Conservation (phyloP, 352 stramenopile species). For the Globisporangium yorkense region DNA sequence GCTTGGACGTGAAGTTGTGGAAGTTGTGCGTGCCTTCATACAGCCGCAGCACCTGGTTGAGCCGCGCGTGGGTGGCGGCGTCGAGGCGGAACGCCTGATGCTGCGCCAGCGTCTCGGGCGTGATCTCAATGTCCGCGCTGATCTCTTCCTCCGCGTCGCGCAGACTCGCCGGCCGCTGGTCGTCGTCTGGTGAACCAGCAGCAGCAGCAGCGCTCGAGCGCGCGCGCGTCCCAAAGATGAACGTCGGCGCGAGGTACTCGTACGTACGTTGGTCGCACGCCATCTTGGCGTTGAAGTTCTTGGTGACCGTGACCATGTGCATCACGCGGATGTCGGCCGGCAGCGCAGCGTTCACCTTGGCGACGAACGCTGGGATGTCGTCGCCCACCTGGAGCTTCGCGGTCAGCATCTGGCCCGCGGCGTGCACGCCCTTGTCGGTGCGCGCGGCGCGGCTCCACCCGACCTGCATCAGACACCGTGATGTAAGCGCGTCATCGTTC, state of each 20-base stretch:
- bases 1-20: conserved; percentile 96
- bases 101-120: conserved; percentile 46
- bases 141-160: conserved; percentile 36
- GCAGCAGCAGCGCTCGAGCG: background rate
- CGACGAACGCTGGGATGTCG: conserved; percentile 57
- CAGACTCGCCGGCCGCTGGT: conserved; percentile 26
- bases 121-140: conserved; percentile 41
- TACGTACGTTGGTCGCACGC: conserved; percentile 87
- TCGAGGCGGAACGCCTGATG: conserved; percentile 75
- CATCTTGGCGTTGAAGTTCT: conserved; percentile 90
- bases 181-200: background rate
- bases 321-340: conserved; percentile 80
- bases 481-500: too few species aligned
- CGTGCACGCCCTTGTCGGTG: conserved; percentile 91
- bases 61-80: conserved; percentile 33
- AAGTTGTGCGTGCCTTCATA: conserved; percentile 92
- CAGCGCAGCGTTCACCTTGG: conserved; percentile 64
- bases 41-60: conserved; percentile 51
- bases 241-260: conserved; percentile 88
- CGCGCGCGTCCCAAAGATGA: conserved; percentile 64
- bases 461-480: conserved; percentile 27
- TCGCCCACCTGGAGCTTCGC: conserved; percentile 83
- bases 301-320: conserved; percentile 81
- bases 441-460: conserved; percentile 85
- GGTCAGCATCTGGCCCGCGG: conserved; percentile 77